Percentiles rank a stretch among this genome's conserved stretches.
Evolutionary conservation across 176 grass and related monocot genomes (phyloP).

Genomic region (Zea luxurians): DNA sequence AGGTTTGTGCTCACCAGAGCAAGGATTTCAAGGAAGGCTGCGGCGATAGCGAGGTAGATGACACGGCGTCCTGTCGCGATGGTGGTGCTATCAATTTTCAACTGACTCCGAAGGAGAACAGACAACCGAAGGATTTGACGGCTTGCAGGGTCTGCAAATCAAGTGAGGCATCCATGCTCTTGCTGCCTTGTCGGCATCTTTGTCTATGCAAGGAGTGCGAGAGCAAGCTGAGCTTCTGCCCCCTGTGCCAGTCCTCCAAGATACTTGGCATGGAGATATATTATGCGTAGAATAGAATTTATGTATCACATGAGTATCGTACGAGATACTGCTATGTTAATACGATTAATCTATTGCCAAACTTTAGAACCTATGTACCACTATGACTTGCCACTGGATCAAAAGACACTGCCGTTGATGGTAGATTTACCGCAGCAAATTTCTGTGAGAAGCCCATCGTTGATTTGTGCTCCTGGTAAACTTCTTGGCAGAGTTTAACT

Average conservation of each 20-base stretch:
- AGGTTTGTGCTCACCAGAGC: conserved; percentile 89
- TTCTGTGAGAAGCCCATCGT: conserved; percentile 30
- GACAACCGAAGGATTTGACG: conserved; percentile 54
- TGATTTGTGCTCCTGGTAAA: not conserved
- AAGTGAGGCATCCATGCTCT: conserved; percentile 84
- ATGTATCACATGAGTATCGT: conserved; percentile 52
- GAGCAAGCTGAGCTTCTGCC: conserved; percentile 92
- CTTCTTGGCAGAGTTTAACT: not conserved
- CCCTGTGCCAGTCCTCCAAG: conserved; percentile 87
- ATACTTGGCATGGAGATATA: conserved; percentile 99
- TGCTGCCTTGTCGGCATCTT: conserved; percentile 94
- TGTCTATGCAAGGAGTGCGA: conserved; percentile 97
- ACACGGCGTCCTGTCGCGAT: conserved; percentile 88
- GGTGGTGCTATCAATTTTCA: conserved; percentile 60
- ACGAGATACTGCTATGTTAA: conserved; percentile 38
- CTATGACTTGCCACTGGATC: conserved; percentile 17
- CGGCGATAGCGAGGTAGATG: conserved; percentile 96
- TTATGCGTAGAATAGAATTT: conserved; percentile 69
- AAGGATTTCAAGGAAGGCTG: conserved; percentile 95
- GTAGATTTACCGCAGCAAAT: conserved; percentile 44
- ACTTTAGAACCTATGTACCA: conserved; percentile 41
- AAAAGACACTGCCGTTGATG: conserved; percentile 32
- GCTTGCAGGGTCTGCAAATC: conserved; percentile 82
- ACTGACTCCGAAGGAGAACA: conserved; percentile 60
- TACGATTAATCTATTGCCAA: conserved; percentile 34